These are phyloP conservation scores for Lentinula boryana DNA, from an alignment of 768 basidiomycete species.

Conservation along the genomic window DNA sequence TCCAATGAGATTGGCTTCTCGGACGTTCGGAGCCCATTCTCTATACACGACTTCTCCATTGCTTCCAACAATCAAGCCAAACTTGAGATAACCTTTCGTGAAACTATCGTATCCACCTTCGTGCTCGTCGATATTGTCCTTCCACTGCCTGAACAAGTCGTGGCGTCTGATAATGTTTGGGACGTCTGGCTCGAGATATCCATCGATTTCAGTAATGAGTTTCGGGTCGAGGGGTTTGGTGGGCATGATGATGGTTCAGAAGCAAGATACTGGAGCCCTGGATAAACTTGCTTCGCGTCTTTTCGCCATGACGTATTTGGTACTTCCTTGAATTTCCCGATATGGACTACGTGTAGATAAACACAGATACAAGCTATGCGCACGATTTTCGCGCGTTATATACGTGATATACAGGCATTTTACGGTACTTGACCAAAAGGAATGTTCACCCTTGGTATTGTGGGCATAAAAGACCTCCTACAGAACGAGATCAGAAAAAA, in stretches of 20 bases:
- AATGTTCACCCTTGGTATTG: not conserved
- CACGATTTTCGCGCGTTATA: not conserved
- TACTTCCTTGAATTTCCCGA: not conserved
- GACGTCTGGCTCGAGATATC: constrained; percentile 69
- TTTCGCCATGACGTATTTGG: not conserved
- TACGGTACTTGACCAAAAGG: not conserved
- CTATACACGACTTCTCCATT: constrained; percentile 75
- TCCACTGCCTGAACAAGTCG: constrained; percentile 68
- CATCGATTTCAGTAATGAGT: constrained; percentile 57
- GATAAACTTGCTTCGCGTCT: not conserved
- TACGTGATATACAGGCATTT: not conserved
- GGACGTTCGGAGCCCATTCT: constrained; percentile 95
- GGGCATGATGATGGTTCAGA: constrained; percentile 30
- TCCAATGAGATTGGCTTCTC: constrained; percentile 79
- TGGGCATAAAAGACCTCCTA: constrained; percentile 25
- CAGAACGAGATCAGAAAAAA: not conserved
- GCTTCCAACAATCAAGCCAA: constrained; percentile 68
- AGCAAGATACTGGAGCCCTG: not conserved
- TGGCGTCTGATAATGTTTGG: constrained; percentile 65
- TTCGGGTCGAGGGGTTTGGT: constrained; percentile 47
- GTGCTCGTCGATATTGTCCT: constrained; percentile 60
- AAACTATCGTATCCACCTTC: constrained; percentile 86
- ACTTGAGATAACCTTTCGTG: constrained; percentile 72
- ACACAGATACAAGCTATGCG: not conserved
- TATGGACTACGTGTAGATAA: not conserved